These are phyloP conservation scores for Phytopythium oedochilum DNA, from an alignment of 352 stramenopile species.

Conservation along the genomic window DNA sequence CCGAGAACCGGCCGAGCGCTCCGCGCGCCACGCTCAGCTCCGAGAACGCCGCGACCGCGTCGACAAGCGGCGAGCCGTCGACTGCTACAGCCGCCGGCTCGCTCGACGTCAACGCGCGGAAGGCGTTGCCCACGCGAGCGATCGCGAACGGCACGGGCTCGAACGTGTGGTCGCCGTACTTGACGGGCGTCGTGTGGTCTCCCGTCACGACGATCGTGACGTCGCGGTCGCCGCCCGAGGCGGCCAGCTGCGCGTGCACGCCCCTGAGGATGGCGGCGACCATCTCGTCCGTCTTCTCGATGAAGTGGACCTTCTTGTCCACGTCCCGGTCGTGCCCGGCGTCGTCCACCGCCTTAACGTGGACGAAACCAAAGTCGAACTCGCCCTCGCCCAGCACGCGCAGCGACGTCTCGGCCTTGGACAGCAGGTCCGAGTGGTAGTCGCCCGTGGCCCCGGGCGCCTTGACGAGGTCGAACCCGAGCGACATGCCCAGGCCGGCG, in stretches of 20 bases:
- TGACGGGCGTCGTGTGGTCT: constrained; percentile 83
- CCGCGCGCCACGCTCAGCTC: constrained; percentile 68
- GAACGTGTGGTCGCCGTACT: constrained; percentile 87
- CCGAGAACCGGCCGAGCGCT: constrained; percentile 70
- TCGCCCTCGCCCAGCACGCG: constrained; percentile 25
- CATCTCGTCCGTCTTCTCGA: constrained; percentile 83
- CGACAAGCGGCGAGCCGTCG: constrained; percentile 23
- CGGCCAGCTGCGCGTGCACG: constrained; percentile 29
- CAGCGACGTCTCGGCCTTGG: constrained; percentile 77
- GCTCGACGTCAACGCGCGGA: constrained; percentile 4
- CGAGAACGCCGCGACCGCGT: constrained; percentile 55
- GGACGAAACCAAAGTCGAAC: constrained; percentile 82
- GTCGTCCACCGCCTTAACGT: constrained; percentile 86
- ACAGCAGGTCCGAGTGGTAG: constrained; percentile 78
- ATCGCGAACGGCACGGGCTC: constrained; percentile 84
- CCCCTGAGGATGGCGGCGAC: constrained; percentile 50
- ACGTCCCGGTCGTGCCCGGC: constrained; percentile 84
- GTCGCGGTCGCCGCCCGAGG: constrained; percentile 28
- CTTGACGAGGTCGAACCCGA: constrained; percentile 73
- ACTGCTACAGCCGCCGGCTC: neutral
- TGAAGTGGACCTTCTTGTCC: constrained; percentile 82
- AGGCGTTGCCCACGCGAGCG: constrained; percentile 35
- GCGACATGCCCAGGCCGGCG: constrained; percentile 78
- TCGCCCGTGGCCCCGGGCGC: constrained; percentile 75
- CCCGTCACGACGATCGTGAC: constrained; percentile 84